Conservation (phyloP, 768 basidiomycete species). For the Gautieria morchelliformis region DNA sequence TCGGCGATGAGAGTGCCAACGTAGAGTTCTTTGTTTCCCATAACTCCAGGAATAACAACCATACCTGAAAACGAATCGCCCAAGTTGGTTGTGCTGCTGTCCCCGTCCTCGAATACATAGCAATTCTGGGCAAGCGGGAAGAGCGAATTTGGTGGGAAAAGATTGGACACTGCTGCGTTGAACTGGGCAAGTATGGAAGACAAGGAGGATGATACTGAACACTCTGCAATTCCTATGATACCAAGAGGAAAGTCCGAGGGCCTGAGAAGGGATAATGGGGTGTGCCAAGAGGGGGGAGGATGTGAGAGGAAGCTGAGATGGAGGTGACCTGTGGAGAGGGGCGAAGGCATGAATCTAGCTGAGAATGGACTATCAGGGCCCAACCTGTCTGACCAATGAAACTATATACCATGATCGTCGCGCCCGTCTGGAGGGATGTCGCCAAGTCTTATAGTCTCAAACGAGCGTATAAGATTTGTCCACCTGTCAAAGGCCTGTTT, state of each 20-base stretch:
- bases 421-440: slow-evolving; percentile 76
- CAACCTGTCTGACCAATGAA: neutral
- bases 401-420: slow-evolving; percentile 58
- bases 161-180: slow-evolving; percentile 48
- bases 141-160: slow-evolving; percentile 56
- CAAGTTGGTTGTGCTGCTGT: slow-evolving; percentile 43
- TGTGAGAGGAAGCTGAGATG: slow-evolving; percentile 74
- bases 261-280: slow-evolving; percentile 61
- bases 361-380: slow-evolving; percentile 10
- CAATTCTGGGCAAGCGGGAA: slow-evolving; percentile 76
- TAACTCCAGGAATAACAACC: slow-evolving; percentile 71
- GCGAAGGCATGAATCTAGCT: slow-evolving; percentile 80
- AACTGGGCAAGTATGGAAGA: slow-evolving; percentile 55
- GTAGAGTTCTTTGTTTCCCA: slow-evolving; percentile 83
- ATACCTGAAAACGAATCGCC: slow-evolving; percentile 52
- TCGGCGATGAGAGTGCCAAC: slow-evolving; percentile 85
- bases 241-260: slow-evolving; percentile 79
- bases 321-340: slow-evolving; percentile 65
- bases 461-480: slow-evolving; percentile 60
- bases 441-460: slow-evolving; percentile 64
- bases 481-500: slow-evolving; percentile 63
- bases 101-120: slow-evolving; percentile 78
- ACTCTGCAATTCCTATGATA: slow-evolving; percentile 79
- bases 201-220: slow-evolving; percentile 44
- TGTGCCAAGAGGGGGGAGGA: slow-evolving; percentile 60